Conservation (phyloP, 1,139 yeast species). For the Suhomyces guaymorum region DNA sequence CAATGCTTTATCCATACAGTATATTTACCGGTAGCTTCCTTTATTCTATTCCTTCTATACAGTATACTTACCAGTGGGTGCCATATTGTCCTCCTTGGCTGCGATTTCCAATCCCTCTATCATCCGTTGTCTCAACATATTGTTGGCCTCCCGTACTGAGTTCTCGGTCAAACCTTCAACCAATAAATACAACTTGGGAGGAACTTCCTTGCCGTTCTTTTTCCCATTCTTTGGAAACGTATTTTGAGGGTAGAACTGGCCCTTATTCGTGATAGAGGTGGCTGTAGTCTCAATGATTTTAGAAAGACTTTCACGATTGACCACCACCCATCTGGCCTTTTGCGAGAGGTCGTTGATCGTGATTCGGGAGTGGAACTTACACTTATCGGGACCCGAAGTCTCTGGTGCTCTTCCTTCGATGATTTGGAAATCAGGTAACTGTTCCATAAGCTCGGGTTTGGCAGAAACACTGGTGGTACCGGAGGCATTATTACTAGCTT, state of each 20-base stretch:
- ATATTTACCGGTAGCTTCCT: no score
- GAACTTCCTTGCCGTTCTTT: constrained; percentile 38
- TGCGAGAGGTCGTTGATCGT: constrained; percentile 87
- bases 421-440: constrained; percentile 48
- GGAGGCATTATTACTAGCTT: no score
- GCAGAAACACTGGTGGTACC: no score
- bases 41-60: constrained; percentile 28
- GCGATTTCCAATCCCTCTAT: constrained; percentile 57
- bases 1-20: no score
- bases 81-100: constrained; percentile 41
- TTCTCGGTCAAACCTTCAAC: constrained; percentile 75
- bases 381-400: constrained; percentile 62
- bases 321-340: constrained; percentile 78
- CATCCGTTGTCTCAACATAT: constrained; percentile 58
- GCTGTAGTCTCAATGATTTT: constrained; percentile 71
- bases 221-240: constrained; percentile 43
- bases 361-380: constrained; percentile 68
- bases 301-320: constrained; percentile 64
- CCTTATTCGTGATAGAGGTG: constrained; percentile 81
- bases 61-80: constrained; percentile 41
- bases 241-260: constrained; percentile 66
- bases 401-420: constrained; percentile 60
- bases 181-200: constrained; percentile 73
- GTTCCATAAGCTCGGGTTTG: constrained; percentile 6
- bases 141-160: constrained; percentile 67